A percentile compares a stretch with the other conserved stretches of the same genome.
These are phyloP conservation scores for Aspergillus tanneri DNA, from an alignment of 2,329 filamentous ascomycete species.

Conservation along the genomic window DNA sequence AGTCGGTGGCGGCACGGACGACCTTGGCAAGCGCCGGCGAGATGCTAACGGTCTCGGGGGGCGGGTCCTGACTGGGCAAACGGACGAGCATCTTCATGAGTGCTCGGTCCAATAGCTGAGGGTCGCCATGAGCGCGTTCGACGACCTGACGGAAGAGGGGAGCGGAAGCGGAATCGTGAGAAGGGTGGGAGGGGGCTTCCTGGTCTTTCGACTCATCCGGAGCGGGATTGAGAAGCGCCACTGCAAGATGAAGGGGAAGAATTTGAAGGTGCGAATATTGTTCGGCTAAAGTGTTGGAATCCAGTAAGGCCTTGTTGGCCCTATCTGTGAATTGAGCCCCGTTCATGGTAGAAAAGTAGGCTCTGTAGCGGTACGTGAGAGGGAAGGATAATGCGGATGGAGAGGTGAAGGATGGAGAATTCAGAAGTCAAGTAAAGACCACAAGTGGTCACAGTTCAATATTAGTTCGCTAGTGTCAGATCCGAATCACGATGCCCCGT, in stretches of 20 bases:
- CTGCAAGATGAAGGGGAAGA: slow-evolving; percentile 83
- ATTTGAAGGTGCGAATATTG: slow-evolving; percentile 91
- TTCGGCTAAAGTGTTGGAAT: slow-evolving; percentile 82
- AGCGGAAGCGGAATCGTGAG: slow-evolving; percentile 59
- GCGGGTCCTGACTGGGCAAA: slow-evolving; percentile 89
- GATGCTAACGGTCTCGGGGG: slow-evolving; percentile 82
- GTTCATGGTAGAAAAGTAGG: slow-evolving; percentile 36
- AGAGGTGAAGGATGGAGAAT: too few species aligned
- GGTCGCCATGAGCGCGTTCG: slow-evolving; percentile 88
- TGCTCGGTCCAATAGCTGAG: slow-evolving; percentile 80
- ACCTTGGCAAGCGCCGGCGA: slow-evolving; percentile 79
- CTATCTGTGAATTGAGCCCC: slow-evolving; percentile 79
- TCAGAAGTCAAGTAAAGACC: too few species aligned
- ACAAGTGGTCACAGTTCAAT: too few species aligned
- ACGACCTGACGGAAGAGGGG: slow-evolving; percentile 95
- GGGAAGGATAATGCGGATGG: slow-evolving; percentile 6
- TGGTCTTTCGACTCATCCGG: slow-evolving; percentile 70
- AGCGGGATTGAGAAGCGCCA: slow-evolving; percentile 48
- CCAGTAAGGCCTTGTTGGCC: slow-evolving; percentile 83
- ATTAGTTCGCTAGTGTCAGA: too few species aligned
- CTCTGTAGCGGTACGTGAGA: not conserved
- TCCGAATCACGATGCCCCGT: not conserved
- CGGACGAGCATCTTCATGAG: slow-evolving; percentile 91
- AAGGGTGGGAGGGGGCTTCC: slow-evolving; percentile 64
- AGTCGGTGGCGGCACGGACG: slow-evolving; percentile 77